phyloP scores from a whole-genome alignment of 2,329 filamentous ascomycete genomes.

The Aspergillus sp. region DNA sequence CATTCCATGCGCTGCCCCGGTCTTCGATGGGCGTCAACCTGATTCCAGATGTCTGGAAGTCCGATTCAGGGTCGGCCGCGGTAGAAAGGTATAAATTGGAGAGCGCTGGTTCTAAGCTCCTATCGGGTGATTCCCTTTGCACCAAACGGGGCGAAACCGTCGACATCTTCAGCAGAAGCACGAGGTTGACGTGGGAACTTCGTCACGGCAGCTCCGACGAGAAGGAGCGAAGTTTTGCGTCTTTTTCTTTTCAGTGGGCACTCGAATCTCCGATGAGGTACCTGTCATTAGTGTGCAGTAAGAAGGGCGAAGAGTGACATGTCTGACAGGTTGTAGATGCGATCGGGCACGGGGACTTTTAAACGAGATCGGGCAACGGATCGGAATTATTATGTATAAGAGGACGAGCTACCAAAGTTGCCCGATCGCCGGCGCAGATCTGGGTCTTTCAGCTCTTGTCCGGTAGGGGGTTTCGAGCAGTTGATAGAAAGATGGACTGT shows the following conservation, averaged over 20 bases:
- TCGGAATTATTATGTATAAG: background rate
- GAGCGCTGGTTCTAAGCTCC: slow-evolving; percentile 31
- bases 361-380: slow-evolving; percentile 1
- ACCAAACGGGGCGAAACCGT: slow-evolving; percentile 23
- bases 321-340: background rate
- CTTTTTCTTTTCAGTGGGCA: background rate
- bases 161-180: slow-evolving; percentile 16
- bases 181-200: background rate
- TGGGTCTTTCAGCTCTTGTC: background rate
- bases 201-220: background rate
- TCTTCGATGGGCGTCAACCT: slow-evolving; percentile 30
- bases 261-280: background rate
- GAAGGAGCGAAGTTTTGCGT: background rate
- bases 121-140: slow-evolving; percentile 23
- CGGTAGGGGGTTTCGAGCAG: background rate
- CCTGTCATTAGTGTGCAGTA: background rate
- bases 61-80: slow-evolving; percentile 37
- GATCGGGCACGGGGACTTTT: background rate
- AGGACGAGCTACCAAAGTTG: background rate
- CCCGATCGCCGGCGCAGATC: background rate
- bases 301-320: slow-evolving; percentile 4
- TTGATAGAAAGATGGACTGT: background rate
- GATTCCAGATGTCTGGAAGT: slow-evolving; percentile 34
- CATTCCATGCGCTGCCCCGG: slow-evolving; percentile 17
- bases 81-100: slow-evolving; percentile 42